Percentiles rank a stretch among this genome's conserved stretches.
These are phyloP conservation scores for Athelia sp. DNA, from an alignment of 1,284 basidiomycete species.

Conservation along the genomic window DNA sequence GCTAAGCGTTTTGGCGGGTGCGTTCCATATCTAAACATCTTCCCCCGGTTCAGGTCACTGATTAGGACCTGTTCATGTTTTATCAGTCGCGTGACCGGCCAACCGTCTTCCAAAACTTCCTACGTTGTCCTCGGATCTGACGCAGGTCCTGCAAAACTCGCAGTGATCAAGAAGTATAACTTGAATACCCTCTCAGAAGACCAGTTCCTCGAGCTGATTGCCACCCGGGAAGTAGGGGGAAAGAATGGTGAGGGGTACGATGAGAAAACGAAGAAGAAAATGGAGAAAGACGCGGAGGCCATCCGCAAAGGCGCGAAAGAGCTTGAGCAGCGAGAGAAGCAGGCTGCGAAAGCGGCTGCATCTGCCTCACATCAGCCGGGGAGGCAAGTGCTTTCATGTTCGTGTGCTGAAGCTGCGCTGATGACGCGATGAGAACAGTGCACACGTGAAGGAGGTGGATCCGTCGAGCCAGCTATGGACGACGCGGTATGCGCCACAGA, in stretches of 20 bases:
- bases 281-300: conserved; percentile 76
- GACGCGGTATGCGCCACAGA: conserved; percentile 87
- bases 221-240: conserved; percentile 48
- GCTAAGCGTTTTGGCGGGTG: conserved; percentile 93
- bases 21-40: conserved; percentile 21
- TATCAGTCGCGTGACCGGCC: conserved; percentile 75
- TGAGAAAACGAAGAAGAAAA: conserved; percentile 78
- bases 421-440: no score
- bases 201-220: conserved; percentile 81
- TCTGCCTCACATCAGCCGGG: conserved; percentile 13
- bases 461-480: conserved; percentile 85
- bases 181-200: conserved; percentile 84
- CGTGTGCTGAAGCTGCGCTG: background rate
- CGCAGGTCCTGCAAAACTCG: conserved; percentile 86
- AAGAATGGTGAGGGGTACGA: conserved; percentile 45
- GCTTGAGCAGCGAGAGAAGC: conserved; percentile 67
- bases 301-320: conserved; percentile 72
- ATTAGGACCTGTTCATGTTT: background rate
- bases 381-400: conserved; percentile 13
- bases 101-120: conserved; percentile 88
- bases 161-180: conserved; percentile 77
- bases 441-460: conserved; percentile 28
- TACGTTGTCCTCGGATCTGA: conserved; percentile 88
- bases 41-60: conserved; percentile 1
- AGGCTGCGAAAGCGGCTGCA: conserved; percentile 35